phyloP scores from a whole-genome alignment of 2,329 filamentous ascomycete species.

The Trichoderma sp. region DNA sequence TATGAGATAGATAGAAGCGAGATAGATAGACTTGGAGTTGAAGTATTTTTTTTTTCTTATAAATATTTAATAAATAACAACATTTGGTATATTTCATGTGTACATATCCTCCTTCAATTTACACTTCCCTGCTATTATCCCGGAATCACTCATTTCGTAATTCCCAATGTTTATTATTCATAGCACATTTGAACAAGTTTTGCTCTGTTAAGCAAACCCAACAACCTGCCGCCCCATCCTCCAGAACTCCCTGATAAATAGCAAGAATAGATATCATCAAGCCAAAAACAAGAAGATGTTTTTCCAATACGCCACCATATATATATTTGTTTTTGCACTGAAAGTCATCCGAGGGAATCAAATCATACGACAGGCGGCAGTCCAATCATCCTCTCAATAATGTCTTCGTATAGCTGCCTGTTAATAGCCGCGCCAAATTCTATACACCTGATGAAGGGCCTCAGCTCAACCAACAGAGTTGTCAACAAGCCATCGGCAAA shows the following conservation, averaged over 20 bases:
- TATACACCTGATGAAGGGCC: conserved; percentile 47
- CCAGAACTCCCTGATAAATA: not conserved
- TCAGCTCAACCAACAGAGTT: conserved; percentile 44
- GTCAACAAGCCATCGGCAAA: conserved; percentile 39
- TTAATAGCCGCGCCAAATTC: conserved; percentile 52
- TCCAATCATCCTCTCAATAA: conserved; percentile 44
- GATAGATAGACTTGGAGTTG: not conserved
- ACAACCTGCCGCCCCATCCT: not conserved
- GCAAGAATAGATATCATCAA: not conserved
- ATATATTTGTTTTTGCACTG: not conserved
- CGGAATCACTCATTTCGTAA: not conserved
- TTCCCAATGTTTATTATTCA: not conserved
- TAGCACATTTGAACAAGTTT: not conserved
- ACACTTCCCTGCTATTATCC: not conserved
- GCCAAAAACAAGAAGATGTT: not conserved
- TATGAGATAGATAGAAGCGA: not conserved
- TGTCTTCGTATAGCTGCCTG: conserved; percentile 48
- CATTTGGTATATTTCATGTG: not conserved
- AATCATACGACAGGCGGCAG: conserved; percentile 15
- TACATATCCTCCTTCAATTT: not conserved
- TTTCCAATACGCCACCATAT: not conserved
- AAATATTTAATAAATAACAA: not conserved
- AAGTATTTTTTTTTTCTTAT: not conserved
- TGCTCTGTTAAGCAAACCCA: not conserved
- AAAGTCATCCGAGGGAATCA: not conserved